A percentile compares a stretch with the other conserved stretches of the same genome.
These are phyloP conservation scores for Pseudonitzschia pungens DNA, from an alignment of 108 stramenopile species.

Conservation along the genomic window DNA sequence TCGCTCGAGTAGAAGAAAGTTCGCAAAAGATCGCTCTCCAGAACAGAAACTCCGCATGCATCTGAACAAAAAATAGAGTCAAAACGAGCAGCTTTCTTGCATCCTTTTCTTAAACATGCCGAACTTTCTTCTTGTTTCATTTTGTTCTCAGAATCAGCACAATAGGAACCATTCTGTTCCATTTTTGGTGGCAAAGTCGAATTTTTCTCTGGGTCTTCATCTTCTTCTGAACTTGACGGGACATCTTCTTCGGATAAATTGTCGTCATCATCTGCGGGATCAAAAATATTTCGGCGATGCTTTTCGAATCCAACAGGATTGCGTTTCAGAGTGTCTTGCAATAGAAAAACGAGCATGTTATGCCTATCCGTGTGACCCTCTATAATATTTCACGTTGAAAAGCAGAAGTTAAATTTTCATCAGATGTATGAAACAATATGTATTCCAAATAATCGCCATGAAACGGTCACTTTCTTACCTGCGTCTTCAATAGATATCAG, in stretches of 20 bases:
- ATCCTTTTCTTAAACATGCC: conserved; percentile 52
- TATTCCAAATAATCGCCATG: background rate
- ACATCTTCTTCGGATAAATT: background rate
- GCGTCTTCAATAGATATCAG: conserved; percentile 75
- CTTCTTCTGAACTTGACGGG: background rate
- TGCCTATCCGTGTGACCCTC: conserved; percentile 81
- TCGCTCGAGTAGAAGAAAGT: conserved; percentile 65
- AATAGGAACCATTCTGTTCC: background rate
- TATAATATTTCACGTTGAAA: conserved; percentile 17
- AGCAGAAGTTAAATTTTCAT: background rate
- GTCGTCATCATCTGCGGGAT: conserved; percentile 68
- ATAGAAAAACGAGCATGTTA: conserved; percentile 83
- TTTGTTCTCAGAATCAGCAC: background rate
- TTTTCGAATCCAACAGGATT: conserved; percentile 77
- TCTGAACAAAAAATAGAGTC: conserved; percentile 87
- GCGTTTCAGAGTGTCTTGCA: conserved; percentile 60
- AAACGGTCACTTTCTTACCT: conserved; percentile 40
- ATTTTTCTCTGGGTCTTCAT: background rate
- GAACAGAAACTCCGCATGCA: conserved; percentile 66
- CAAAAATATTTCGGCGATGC: conserved; percentile 66
- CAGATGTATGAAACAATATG: conserved; percentile 3
- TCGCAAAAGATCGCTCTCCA: conserved; percentile 70
- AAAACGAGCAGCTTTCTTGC: conserved; percentile 58
- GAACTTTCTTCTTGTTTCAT: background rate
- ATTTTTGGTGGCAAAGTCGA: background rate